These are phyloP conservation scores for Diaporthe longicolla DNA, from an alignment of 2,329 filamentous ascomycete species.

Conservation along the genomic window DNA sequence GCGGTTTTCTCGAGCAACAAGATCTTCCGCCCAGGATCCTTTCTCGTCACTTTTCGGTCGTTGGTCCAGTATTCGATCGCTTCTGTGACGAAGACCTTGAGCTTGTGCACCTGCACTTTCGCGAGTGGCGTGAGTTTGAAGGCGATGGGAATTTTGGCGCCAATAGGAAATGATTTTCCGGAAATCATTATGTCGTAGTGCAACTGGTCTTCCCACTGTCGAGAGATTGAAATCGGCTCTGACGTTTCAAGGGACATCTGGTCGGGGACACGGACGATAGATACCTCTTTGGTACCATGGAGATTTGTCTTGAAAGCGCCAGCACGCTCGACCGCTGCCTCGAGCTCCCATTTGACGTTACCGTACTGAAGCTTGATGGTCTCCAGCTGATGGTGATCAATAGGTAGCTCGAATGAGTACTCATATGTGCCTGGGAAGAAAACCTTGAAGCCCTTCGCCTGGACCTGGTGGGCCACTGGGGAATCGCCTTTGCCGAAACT, in stretches of 20 bases:
- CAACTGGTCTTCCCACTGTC: conserved; percentile 94
- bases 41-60: conserved; percentile 86
- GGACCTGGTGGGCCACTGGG: conserved; percentile 70
- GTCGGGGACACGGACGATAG: conserved; percentile 86
- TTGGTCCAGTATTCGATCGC: conserved; percentile 92
- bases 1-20: conserved; percentile 90
- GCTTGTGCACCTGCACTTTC: conserved; percentile 92
- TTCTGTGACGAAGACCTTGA: conserved; percentile 93
- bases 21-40: conserved; percentile 87
- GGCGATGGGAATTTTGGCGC: conserved; percentile 88
- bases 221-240: conserved; percentile 92
- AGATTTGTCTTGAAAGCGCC: conserved; percentile 93
- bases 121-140: conserved; percentile 94
- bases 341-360: conserved; percentile 88
- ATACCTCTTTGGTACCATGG: conserved; percentile 84
- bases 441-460: conserved; percentile 83
- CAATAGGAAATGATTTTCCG: conserved; percentile 93
- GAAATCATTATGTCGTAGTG: conserved; percentile 98
- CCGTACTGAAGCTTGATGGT: conserved; percentile 90
- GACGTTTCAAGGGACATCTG: conserved; percentile 91
- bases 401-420: conserved; percentile 85
- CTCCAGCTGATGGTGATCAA: conserved; percentile 90
- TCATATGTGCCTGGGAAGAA: conserved; percentile 81
- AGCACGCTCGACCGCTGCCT: conserved; percentile 86
- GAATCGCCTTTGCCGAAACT: conserved; percentile 88